Conservation (phyloP, 441 rosid genomes). For the Gossypium schwendimanii region DNA sequence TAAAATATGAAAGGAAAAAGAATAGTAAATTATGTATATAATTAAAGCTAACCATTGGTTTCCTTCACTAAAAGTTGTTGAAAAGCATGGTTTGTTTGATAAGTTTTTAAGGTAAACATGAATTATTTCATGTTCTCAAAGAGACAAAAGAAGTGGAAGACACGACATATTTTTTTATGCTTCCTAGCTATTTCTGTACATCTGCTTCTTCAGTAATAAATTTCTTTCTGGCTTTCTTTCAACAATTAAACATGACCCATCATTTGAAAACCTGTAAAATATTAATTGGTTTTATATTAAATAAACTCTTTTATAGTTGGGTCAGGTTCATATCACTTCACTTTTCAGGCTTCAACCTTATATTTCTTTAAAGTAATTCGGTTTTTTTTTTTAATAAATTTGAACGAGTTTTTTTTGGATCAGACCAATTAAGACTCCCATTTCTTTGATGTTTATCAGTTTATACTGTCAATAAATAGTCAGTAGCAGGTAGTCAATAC, state of each 20-base stretch:
- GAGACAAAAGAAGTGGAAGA: neutral
- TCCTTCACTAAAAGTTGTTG: neutral
- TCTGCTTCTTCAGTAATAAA: neutral
- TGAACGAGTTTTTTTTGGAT: neutral
- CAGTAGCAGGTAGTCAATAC: too few species aligned
- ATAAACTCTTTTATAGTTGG: neutral
- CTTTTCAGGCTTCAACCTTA: neutral
- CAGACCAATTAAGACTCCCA: too few species aligned
- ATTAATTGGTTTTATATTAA: neutral
- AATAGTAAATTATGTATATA: neutral
- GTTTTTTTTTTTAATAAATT: neutral
- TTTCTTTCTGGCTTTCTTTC: neutral
- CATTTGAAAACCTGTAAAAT: neutral
- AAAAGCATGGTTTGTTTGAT: neutral
- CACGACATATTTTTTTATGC: neutral
- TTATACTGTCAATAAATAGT: too few species aligned
- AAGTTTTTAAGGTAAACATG: neutral
- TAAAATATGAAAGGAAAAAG: neutral
- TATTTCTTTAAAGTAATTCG: neutral
- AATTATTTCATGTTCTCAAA: neutral
- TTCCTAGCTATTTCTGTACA: neutral
- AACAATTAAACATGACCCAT: neutral
- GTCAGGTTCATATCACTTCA: neutral
- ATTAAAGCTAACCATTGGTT: neutral
- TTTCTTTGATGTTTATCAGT: too few species aligned